Evolutionary conservation across 352 stramenopile species (phyloP).

Genomic region (Pseudoperonospora humuli): DNA sequence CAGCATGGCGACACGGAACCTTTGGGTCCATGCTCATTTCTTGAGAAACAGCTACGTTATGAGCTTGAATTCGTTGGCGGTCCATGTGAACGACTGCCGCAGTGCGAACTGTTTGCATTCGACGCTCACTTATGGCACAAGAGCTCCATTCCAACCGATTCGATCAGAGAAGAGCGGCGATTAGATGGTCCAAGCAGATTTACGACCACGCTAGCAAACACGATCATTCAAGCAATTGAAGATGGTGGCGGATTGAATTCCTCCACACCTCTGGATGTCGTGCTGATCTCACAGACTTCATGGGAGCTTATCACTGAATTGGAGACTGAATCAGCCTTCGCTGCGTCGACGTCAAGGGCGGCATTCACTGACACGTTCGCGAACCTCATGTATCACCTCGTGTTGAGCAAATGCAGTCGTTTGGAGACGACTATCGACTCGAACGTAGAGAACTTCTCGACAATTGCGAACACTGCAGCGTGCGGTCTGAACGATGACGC

Average conservation of each 20-base stretch:
- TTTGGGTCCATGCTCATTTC: constrained; percentile 23
- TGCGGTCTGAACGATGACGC: neutral
- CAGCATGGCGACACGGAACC: constrained; percentile 1
- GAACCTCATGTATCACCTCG: constrained; percentile 26
- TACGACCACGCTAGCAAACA: constrained; percentile 17
- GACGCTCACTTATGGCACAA: constrained; percentile 3
- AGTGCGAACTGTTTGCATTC: constrained; percentile 23
- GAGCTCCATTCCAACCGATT: neutral
- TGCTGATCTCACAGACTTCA: constrained; percentile 41
- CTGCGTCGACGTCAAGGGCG: neutral
- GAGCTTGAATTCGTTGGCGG: constrained; percentile 27
- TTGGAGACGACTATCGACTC: constrained; percentile 6
- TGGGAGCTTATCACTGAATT: constrained; percentile 54
- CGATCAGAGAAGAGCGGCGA: neutral
- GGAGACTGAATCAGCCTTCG: constrained; percentile 11
- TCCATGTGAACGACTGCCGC: constrained; percentile 21
- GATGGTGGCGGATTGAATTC: constrained; percentile 12
- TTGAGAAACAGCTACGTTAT: constrained; percentile 30
- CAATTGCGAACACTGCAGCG: neutral
- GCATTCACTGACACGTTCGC: constrained; percentile 26
- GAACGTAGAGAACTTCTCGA: neutral
- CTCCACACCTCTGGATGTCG: constrained; percentile 31
- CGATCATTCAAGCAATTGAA: constrained; percentile 35
- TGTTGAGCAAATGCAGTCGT: constrained; percentile 30
- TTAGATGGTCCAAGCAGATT: neutral